Percentiles rank a stretch among this genome's conserved stretches.
These are phyloP conservation scores for Kwoniella sp. DNA, from an alignment of 768 basidiomycete genomes.

Conservation along the genomic window DNA sequence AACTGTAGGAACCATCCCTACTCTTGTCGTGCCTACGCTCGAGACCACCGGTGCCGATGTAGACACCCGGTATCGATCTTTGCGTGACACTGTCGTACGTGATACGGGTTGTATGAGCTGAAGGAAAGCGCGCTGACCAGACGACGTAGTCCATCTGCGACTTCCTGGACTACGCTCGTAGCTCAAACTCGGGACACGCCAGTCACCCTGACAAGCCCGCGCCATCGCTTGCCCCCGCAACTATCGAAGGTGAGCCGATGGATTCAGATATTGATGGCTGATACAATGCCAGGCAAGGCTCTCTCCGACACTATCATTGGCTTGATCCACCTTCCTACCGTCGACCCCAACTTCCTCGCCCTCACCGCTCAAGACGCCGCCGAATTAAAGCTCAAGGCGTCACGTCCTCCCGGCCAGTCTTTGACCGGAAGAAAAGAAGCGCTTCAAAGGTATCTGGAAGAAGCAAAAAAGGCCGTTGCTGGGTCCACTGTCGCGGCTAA, in stretches of 20 bases:
- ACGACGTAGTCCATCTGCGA: constrained; percentile 62
- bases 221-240: constrained; percentile 71
- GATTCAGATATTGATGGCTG: neutral
- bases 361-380: constrained; percentile 60
- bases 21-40: constrained; percentile 74
- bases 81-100: constrained; percentile 68
- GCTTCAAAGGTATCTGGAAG: constrained; percentile 56
- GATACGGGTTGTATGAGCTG: neutral
- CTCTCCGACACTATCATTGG: constrained; percentile 55
- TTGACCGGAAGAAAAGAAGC: constrained; percentile 57
- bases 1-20: constrained; percentile 68
- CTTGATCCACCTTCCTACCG: constrained; percentile 62
- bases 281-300: constrained; percentile 37
- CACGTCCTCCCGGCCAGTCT: constrained; percentile 43
- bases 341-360: constrained; percentile 61
- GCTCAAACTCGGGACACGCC: constrained; percentile 64
- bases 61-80: constrained; percentile 73
- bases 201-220: constrained; percentile 70
- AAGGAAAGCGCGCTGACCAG: neutral
- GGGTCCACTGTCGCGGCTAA: constrained; percentile 9
- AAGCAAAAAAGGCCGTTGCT: constrained; percentile 51
- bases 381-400: constrained; percentile 57
- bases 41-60: constrained; percentile 66
- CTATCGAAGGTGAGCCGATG: constrained; percentile 59
- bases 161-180: constrained; percentile 79